These are phyloP conservation scores for Zymoseptoria passerinii DNA, from an alignment of 2,329 filamentous ascomycete species.

Conservation along the genomic window DNA sequence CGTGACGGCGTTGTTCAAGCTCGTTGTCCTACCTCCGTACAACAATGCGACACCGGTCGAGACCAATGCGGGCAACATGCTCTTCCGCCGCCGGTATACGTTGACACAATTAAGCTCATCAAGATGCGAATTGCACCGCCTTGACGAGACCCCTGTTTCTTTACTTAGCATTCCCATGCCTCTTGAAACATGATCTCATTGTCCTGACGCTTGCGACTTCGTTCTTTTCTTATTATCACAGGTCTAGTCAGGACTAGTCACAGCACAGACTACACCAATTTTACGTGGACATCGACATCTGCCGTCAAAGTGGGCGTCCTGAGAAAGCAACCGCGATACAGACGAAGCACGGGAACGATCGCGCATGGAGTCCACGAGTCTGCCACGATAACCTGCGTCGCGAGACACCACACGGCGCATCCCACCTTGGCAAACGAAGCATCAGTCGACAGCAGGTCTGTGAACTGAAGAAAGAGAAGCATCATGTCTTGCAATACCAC, in stretches of 20 bases:
- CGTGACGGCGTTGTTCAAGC: background rate
- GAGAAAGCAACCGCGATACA: background rate
- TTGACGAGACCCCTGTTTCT: background rate
- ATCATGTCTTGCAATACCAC: slow-evolving; percentile 41
- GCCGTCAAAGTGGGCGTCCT: background rate
- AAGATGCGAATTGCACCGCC: background rate
- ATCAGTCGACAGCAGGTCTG: background rate
- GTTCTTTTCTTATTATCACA: background rate
- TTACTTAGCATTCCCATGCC: background rate
- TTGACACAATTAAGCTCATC: background rate
- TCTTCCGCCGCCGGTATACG: background rate
- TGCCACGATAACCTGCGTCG: background rate
- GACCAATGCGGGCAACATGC: background rate
- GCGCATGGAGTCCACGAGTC: background rate
- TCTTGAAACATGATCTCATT: background rate
- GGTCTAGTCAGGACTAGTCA: background rate
- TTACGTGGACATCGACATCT: background rate
- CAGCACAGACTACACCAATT: background rate
- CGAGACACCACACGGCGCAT: background rate
- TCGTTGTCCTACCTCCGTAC: background rate
- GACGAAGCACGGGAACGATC: background rate
- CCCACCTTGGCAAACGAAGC: background rate
- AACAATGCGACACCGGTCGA: background rate
- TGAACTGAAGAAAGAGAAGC: background rate
- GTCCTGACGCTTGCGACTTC: background rate